These are phyloP conservation scores for Moniliella sp. DNA, from an alignment of 1,284 basidiomycete species.

Conservation along the genomic window DNA sequence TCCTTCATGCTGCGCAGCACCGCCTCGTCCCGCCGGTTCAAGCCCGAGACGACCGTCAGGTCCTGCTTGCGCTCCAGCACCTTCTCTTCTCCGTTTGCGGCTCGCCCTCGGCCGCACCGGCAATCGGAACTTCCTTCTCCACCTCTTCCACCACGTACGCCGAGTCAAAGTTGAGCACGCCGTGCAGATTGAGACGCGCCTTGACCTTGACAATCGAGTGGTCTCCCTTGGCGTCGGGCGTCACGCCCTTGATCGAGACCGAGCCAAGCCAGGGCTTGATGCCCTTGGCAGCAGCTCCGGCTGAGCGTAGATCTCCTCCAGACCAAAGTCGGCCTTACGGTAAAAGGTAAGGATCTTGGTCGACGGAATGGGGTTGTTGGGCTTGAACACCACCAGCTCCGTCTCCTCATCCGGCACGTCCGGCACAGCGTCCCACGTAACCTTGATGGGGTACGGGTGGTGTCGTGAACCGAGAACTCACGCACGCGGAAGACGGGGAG, in stretches of 20 bases:
- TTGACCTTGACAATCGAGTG: conserved; percentile 34
- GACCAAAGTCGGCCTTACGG: conserved; percentile 31
- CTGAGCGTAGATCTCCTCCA: conserved; percentile 25
- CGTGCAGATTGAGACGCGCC: conserved; percentile 31
- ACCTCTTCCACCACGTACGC: conserved; percentile 32
- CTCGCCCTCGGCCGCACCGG: conserved; percentile 15
- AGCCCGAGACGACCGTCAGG: conserved; percentile 19
- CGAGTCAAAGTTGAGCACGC: conserved; percentile 29
- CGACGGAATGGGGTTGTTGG: conserved; percentile 32
- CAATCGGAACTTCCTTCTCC: conserved; percentile 33
- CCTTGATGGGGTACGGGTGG: conserved; percentile 33
- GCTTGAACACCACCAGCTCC: conserved; percentile 30
- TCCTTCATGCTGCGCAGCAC: conserved; percentile 23
- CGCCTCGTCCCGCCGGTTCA: conserved; percentile 14
- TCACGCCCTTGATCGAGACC: conserved; percentile 28
- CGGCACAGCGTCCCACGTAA: conserved; percentile 30
- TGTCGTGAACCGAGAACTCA: conserved; percentile 30
- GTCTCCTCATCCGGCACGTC: conserved; percentile 32
- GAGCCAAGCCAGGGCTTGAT: conserved; percentile 29
- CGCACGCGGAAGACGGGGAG: conserved; percentile 33
- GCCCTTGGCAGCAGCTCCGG: conserved; percentile 19
- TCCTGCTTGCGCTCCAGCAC: conserved; percentile 31
- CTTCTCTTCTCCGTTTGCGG: conserved; percentile 25
- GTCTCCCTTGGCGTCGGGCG: conserved; percentile 27
- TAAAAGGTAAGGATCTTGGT: conserved; percentile 34